Conservation (phyloP, 2,329 filamentous ascomycete genomes). For the Aspergillus sp. region DNA sequence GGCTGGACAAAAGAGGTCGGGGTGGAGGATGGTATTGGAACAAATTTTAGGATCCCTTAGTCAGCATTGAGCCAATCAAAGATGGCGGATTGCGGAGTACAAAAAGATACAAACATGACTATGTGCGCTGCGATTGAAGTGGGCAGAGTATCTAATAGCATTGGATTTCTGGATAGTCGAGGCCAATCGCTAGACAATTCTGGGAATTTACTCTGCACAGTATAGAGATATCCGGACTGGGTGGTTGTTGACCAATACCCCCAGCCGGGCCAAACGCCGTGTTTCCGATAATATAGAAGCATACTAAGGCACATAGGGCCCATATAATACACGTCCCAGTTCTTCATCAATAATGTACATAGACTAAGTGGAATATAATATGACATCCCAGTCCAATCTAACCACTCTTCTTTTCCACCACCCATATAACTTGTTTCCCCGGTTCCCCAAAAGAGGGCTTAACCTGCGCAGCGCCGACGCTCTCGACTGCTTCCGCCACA, state of each 20-base stretch:
- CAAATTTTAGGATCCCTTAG: constrained; percentile 36
- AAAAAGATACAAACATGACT: background rate
- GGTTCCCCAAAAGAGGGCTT: constrained; percentile 38
- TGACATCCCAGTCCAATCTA: background rate
- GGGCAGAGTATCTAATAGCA: no score
- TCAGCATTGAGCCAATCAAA: constrained; percentile 32
- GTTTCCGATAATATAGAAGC: no score
- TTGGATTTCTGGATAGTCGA: no score
- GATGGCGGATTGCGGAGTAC: constrained; percentile 22
- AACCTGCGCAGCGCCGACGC: constrained; percentile 36
- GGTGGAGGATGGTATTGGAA: constrained; percentile 5
- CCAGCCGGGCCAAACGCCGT: no score
- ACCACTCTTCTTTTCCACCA: constrained; percentile 26
- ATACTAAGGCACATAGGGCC: no score
- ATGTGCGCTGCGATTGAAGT: no score
- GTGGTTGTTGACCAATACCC: no score
- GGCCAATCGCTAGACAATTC: no score
- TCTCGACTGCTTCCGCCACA: constrained; percentile 41
- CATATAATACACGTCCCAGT: no score
- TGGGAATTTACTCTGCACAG: no score
- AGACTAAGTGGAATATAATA: background rate
- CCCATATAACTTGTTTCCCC: constrained; percentile 31
- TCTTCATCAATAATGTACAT: constrained; percentile 9
- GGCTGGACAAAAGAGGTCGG: constrained; percentile 10
- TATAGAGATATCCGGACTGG: no score